Conservation (phyloP, 345 rosid species). For the Raphanus raphanistrum region DNA sequence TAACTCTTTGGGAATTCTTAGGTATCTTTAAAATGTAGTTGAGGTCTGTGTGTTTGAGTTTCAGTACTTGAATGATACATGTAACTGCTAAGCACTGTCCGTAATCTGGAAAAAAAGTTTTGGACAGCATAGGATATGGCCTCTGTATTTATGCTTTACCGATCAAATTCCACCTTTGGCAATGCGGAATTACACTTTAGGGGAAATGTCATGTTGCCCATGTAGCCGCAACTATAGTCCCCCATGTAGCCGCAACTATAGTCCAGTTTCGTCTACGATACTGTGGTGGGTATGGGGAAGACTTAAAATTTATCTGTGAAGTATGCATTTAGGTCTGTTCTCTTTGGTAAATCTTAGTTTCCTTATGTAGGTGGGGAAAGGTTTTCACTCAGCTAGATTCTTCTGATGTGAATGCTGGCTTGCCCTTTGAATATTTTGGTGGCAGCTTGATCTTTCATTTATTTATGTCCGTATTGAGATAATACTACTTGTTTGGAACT, state of each 20-base stretch:
- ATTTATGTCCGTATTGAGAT: not conserved
- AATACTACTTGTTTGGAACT: not conserved
- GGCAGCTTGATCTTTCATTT: not conserved
- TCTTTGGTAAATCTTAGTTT: not conserved
- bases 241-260: too few species aligned
- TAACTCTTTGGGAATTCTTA: not conserved
- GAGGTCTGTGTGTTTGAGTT: not conserved
- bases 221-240: too few species aligned
- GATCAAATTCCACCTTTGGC: too few species aligned
- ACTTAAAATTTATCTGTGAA: not conserved
- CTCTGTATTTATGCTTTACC: too few species aligned
- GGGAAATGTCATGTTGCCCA: not conserved
- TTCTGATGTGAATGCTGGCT: not conserved
- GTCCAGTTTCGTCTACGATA: not conserved
- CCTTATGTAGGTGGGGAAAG: not conserved
- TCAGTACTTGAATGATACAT: too few species aligned
- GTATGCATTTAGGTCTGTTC: conserved; percentile 10
- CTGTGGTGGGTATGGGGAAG: not conserved
- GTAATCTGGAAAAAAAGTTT: too few species aligned
- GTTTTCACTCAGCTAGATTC: not conserved
- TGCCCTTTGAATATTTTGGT: not conserved
- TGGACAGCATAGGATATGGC: too few species aligned
- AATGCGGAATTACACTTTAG: too few species aligned
- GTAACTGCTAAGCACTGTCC: too few species aligned
- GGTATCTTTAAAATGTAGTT: not conserved